These are phyloP conservation scores for Heliosperma pusillum DNA, from an alignment of 148 eudicot species.

Conservation along the genomic window DNA sequence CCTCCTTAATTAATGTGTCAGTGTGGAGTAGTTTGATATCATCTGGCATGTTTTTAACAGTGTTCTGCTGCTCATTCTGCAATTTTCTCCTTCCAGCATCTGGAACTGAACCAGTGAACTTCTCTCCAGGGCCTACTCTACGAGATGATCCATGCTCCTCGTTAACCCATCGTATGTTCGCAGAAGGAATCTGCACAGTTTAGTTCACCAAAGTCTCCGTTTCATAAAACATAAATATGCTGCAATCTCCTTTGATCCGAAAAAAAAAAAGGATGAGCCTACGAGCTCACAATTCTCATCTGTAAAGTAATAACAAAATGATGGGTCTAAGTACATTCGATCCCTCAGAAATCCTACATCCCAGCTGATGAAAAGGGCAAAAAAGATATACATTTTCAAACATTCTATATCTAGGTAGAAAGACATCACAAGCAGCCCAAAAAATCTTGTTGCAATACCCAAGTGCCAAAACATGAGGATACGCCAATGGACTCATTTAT, in stretches of 20 bases:
- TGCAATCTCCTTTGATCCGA: too few relatives aligned
- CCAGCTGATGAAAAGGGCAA: neutral
- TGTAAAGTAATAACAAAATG: neutral
- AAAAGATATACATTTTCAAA: neutral
- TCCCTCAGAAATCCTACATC: neutral
- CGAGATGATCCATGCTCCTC: slow-evolving; percentile 69
- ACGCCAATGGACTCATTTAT: too few relatives aligned
- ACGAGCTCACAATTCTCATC: neutral
- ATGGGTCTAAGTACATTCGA: neutral
- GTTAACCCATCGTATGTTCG: slow-evolving; percentile 78
- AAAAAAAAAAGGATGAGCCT: neutral
- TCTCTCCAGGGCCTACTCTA: slow-evolving; percentile 32
- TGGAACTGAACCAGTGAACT: slow-evolving; percentile 32
- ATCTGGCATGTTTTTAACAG: slow-evolving; percentile 41
- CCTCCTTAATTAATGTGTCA: slow-evolving; percentile 76
- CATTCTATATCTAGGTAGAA: too few relatives aligned
- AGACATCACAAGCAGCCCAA: neutral
- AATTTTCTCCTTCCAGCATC: slow-evolving; percentile 39
- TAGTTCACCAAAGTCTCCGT: neutral
- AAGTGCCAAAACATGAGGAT: too few relatives aligned
- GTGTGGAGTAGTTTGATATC: slow-evolving; percentile 90
- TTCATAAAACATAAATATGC: neutral
- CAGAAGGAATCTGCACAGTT: slow-evolving; percentile 57
- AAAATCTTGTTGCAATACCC: neutral
- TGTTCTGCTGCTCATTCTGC: slow-evolving; percentile 47